Conservation (phyloP, 2,329 filamentous ascomycete species). For the Aspergillus flavus region DNA sequence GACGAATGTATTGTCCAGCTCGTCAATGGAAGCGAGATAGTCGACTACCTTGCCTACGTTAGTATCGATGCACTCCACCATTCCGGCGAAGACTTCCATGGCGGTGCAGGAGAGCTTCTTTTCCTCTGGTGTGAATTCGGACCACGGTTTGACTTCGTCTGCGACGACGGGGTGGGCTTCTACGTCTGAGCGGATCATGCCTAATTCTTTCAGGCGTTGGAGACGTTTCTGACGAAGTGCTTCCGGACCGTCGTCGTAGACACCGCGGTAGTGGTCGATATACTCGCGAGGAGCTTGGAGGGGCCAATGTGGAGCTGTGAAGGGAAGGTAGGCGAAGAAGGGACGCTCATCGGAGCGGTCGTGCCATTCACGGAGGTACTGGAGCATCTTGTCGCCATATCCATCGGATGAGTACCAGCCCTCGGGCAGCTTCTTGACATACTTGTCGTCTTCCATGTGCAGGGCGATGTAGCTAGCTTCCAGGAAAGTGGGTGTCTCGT, state of each 20-base stretch:
- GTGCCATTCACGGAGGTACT: slow-evolving; percentile 56
- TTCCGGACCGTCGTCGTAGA: slow-evolving; percentile 64
- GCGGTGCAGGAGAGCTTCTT: slow-evolving; percentile 49
- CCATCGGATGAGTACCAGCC: slow-evolving; percentile 58
- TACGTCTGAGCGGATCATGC: slow-evolving; percentile 55
- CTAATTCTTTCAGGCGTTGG: slow-evolving; percentile 58
- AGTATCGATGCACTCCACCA: slow-evolving; percentile 64
- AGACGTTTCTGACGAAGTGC: slow-evolving; percentile 57
- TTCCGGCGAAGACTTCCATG: slow-evolving; percentile 66
- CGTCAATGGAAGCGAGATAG: slow-evolving; percentile 58
- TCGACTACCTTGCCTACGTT: slow-evolving; percentile 63
- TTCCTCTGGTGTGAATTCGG: slow-evolving; percentile 39
- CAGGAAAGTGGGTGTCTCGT: slow-evolving; percentile 46
- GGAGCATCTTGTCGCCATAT: slow-evolving; percentile 56
- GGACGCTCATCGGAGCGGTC: slow-evolving; percentile 43
- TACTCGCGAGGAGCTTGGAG: slow-evolving; percentile 61
- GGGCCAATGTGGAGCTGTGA: slow-evolving; percentile 66
- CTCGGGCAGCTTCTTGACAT: slow-evolving; percentile 51
- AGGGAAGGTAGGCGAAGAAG: slow-evolving; percentile 64
- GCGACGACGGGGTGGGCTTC: slow-evolving; percentile 40
- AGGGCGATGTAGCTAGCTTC: slow-evolving; percentile 47
- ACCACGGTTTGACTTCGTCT: slow-evolving; percentile 49
- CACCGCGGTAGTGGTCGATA: slow-evolving; percentile 59
- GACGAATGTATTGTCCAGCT: slow-evolving; percentile 66
- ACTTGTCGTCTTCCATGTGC: slow-evolving; percentile 50